A percentile compares a stretch with the other conserved stretches of the same genome.
Conservation (phyloP, 1,284 basidiomycete genomes). For the Trichosporon sp. region DNA sequence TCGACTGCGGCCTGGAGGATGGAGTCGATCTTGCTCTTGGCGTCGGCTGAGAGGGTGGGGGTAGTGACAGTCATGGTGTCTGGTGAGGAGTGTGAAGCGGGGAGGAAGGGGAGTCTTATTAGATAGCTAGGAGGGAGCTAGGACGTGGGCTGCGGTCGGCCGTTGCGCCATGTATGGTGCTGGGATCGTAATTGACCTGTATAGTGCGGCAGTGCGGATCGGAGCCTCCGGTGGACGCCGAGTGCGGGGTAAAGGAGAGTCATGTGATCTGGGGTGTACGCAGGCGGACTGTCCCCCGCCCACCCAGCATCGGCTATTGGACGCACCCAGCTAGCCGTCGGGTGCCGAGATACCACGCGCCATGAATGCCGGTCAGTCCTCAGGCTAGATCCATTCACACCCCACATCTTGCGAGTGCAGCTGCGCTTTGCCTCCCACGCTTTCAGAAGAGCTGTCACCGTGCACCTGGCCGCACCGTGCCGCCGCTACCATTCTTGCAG, state of each 20-base stretch:
- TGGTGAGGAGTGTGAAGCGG: background rate
- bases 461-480: background rate
- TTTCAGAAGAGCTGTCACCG: background rate
- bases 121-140: background rate
- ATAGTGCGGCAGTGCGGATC: background rate
- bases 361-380: background rate
- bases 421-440: too few species aligned
- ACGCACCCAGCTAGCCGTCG: background rate
- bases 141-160: background rate
- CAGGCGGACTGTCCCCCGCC: background rate
- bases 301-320: background rate
- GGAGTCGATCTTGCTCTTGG: constrained; percentile 36
- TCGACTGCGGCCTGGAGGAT: constrained; percentile 34
- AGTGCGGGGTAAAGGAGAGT: background rate
- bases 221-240: background rate
- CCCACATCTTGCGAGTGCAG: background rate
- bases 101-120: too few species aligned
- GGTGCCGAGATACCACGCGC: constrained; percentile 1
- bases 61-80: constrained; percentile 14
- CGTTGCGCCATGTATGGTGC: background rate
- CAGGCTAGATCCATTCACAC: background rate
- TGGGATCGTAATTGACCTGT: background rate
- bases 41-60: constrained; percentile 26
- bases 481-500: too few species aligned
- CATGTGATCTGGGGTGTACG: background rate